These are phyloP conservation scores for Chenopodium album DNA, from an alignment of 148 eudicot species.

Conservation along the genomic window DNA sequence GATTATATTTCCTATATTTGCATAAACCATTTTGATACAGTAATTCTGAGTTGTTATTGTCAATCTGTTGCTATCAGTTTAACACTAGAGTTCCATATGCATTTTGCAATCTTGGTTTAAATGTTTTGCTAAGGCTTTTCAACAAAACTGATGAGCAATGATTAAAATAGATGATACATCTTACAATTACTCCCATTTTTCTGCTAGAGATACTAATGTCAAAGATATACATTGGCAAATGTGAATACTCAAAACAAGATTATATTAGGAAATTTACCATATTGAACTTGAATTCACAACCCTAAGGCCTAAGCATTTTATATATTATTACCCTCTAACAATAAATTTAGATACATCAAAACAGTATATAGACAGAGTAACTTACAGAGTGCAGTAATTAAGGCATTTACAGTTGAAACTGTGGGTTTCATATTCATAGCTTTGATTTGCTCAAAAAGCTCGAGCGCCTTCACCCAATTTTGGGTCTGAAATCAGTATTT, in stretches of 20 bases:
- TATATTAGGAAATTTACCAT: too few relatives aligned
- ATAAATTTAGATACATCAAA: constrained; percentile 8
- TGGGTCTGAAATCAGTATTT: constrained; percentile 54
- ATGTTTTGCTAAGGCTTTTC: too few relatives aligned
- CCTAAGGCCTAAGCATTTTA: too few relatives aligned
- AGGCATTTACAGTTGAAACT: constrained; percentile 85
- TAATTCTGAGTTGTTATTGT: too few relatives aligned
- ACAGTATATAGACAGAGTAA: neutral
- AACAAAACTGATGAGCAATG: too few relatives aligned
- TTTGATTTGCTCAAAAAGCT: constrained; percentile 73
- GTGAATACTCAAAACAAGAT: too few relatives aligned
- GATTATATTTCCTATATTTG: neutral
- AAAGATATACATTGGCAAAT: neutral
- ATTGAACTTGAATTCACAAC: too few relatives aligned
- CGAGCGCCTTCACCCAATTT: constrained; percentile 84
- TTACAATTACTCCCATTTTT: too few relatives aligned
- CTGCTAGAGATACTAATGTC: neutral
- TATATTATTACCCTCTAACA: too few relatives aligned
- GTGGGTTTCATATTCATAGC: constrained; percentile 64
- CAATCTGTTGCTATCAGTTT: neutral
- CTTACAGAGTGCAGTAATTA: constrained; percentile 91
- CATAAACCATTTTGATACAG: neutral
- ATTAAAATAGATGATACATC: too few relatives aligned
- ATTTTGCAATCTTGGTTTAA: neutral
- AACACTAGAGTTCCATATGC: neutral